These are phyloP conservation scores for Actinomucor elegans DNA, from an alignment of 371 early-diverging fungal genomes.

Conservation along the genomic window DNA sequence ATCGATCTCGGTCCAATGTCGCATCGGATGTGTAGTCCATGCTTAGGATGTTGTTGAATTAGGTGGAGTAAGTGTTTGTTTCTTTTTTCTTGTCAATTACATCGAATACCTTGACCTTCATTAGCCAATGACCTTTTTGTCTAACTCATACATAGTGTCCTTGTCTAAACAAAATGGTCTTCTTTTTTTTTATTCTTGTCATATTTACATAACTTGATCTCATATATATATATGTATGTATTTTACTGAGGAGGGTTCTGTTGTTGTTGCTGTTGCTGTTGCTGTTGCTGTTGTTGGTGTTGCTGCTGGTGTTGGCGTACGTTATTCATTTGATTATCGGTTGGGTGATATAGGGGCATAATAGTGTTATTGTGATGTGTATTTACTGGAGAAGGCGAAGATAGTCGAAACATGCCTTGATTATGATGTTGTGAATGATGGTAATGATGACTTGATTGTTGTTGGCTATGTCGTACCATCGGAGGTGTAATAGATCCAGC, in stretches of 20 bases:
- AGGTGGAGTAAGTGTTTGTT: too few species aligned
- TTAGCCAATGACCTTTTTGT: too few species aligned
- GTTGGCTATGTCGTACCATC: not conserved
- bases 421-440: not conserved
- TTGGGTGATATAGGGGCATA: slow-evolving; percentile 11
- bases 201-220: not conserved
- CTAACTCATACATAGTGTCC: too few species aligned
- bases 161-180: too few species aligned
- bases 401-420: not conserved
- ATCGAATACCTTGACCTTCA: too few species aligned
- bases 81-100: too few species aligned
- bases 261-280: slow-evolving; percentile 2
- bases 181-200: not conserved
- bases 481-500: not conserved
- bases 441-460: not conserved
- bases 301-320: too few species aligned
- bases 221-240: not conserved
- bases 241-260: not conserved
- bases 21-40: too few species aligned
- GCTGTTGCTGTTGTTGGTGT: not conserved
- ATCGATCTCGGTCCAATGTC: too few species aligned
- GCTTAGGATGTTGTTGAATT: too few species aligned
- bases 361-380: not conserved
- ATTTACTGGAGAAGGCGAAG: not conserved
- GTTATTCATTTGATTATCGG: too few species aligned